These are phyloP conservation scores for Pseudogymnoascus sp. DNA, from an alignment of 2,329 filamentous ascomycete genomes.

Conservation along the genomic window DNA sequence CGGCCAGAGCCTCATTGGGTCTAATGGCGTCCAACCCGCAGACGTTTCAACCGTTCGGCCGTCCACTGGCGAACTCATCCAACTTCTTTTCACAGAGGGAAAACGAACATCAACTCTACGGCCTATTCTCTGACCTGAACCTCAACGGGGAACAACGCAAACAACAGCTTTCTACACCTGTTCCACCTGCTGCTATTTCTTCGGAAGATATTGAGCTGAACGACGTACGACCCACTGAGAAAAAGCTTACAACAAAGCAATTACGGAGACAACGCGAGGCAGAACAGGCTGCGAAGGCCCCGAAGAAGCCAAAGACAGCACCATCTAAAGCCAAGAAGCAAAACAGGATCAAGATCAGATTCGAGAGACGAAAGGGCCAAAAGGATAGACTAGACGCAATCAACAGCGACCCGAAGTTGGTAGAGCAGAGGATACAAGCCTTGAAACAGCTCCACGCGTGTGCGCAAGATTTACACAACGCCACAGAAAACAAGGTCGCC, in stretches of 20 bases:
- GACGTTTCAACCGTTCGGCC: slow-evolving; percentile 6
- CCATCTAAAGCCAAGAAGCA: slow-evolving; percentile 4
- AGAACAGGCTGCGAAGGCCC: slow-evolving; percentile 2
- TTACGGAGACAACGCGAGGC: not conserved
- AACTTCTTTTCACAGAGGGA: slow-evolving; percentile 2
- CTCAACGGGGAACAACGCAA: not conserved
- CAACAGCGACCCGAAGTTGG: not conserved
- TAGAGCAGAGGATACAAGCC: slow-evolving; percentile 1
- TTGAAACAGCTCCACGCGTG: not conserved
- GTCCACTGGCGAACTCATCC: slow-evolving; percentile 3
- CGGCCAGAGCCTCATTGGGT: slow-evolving; percentile 7
- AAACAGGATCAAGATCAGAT: slow-evolving; percentile 8
- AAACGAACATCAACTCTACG: slow-evolving; percentile 2
- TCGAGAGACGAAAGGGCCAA: not conserved
- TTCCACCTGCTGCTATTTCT: not conserved
- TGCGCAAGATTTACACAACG: slow-evolving; percentile 1
- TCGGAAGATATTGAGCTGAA: slow-evolving; percentile 1
- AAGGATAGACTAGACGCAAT: slow-evolving; percentile 2
- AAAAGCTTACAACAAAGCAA: slow-evolving; percentile 7
- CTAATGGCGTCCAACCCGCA: slow-evolving; percentile 11
- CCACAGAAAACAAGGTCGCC: slow-evolving; percentile 6
- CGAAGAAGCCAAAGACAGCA: not conserved
- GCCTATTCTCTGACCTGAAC: not conserved
- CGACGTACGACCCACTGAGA: not conserved
- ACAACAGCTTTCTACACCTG: not conserved